These are phyloP conservation scores for Erysimum cheiranthoides DNA, from an alignment of 345 rosid species.

Conservation along the genomic window DNA sequence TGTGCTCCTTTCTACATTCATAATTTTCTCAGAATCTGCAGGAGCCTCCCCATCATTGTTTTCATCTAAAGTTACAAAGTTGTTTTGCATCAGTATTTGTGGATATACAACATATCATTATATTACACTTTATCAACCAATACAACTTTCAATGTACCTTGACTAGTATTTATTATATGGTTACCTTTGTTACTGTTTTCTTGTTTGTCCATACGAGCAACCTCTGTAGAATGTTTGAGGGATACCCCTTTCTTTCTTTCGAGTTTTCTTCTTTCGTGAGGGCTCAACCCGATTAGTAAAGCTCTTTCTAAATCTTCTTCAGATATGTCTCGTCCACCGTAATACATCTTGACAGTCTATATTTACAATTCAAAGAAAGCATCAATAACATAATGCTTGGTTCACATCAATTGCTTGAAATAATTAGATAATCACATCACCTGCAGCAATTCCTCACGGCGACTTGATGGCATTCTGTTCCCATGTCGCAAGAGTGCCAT, in stretches of 20 bases:
- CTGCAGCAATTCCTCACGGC: constrained; percentile 75
- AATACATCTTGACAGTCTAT: constrained; percentile 75
- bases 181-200: constrained; percentile 35
- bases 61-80: constrained; percentile 30
- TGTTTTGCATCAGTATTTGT: constrained; percentile 35
- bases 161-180: constrained; percentile 15
- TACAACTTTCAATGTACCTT: constrained; percentile 29
- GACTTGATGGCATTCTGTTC: constrained; percentile 75
- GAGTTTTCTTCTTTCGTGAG: constrained; percentile 77
- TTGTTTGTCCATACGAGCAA: constrained; percentile 42
- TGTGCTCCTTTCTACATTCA: constrained; percentile 39
- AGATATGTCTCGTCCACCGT: constrained; percentile 88
- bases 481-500: constrained; percentile 98
- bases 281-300: constrained; percentile 84
- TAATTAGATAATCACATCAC: constrained; percentile 45
- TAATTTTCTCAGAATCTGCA: constrained; percentile 26
- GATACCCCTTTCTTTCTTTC: constrained; percentile 70
- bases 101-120: constrained; percentile 19
- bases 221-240: constrained; percentile 44
- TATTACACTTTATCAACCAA: constrained; percentile 27
- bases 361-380: constrained; percentile 20
- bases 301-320: constrained; percentile 87
- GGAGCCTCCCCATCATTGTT: constrained; percentile 29
- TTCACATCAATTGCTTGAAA: neutral
- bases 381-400: constrained; percentile 20